phyloP scores from a whole-genome alignment of 2,329 filamentous ascomycete species.

The Paecilomyces variotii region DNA sequence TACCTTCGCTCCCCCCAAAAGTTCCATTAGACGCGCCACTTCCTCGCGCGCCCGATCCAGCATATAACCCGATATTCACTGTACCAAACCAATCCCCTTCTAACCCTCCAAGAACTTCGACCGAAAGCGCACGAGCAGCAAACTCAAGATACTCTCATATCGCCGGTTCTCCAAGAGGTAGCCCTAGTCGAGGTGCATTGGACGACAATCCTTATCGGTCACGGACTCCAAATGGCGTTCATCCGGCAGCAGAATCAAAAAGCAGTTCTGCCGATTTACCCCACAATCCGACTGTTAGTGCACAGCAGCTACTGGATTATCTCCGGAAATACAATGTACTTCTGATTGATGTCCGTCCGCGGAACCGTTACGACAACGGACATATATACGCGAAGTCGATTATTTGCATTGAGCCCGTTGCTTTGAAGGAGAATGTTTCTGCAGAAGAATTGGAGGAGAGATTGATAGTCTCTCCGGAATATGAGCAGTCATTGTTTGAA shows the following conservation, averaged over 20 bases:
- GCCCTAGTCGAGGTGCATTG: slow-evolving; percentile 23
- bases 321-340: slow-evolving; percentile 61
- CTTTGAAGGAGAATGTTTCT: slow-evolving; percentile 59
- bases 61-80: slow-evolving; percentile 40
- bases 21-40: slow-evolving; percentile 34
- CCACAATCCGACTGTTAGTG: slow-evolving; percentile 55
- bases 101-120: slow-evolving; percentile 33
- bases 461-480: slow-evolving; percentile 39
- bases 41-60: slow-evolving; percentile 40
- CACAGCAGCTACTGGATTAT: slow-evolving; percentile 63
- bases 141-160: slow-evolving; percentile 30
- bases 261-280: slow-evolving; percentile 42
- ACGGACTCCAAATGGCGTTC: slow-evolving; percentile 34
- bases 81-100: slow-evolving; percentile 29
- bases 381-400: slow-evolving; percentile 79
- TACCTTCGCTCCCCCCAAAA: slow-evolving; percentile 36
- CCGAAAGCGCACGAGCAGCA: slow-evolving; percentile 31
- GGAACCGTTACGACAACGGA: slow-evolving; percentile 75
- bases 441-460: slow-evolving; percentile 53
- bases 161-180: slow-evolving; percentile 24
- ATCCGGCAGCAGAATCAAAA: slow-evolving; percentile 29
- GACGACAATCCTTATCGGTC: slow-evolving; percentile 39
- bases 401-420: slow-evolving; percentile 83
- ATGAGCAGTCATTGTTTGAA: slow-evolving; percentile 66
- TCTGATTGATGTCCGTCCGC: slow-evolving; percentile 74